Evolutionary conservation across 768 basidiomycete genomes (phyloP).

Genomic region (Cystoderma amianthinum): DNA sequence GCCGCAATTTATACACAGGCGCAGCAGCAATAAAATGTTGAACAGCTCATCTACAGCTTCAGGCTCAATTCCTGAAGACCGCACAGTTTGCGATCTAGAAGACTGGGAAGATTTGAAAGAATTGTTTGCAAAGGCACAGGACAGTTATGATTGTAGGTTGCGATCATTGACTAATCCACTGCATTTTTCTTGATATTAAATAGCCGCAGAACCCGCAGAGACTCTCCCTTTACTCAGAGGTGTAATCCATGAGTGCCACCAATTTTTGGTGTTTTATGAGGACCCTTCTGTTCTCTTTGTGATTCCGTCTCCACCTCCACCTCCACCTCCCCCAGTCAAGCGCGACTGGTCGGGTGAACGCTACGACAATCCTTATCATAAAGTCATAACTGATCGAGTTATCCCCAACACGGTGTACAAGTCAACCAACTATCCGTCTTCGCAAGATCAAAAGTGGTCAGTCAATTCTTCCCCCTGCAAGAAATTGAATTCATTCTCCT

Average conservation of each 20-base stretch:
- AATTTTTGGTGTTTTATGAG: constrained; percentile 45
- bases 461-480: constrained; percentile 2
- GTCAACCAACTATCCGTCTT: constrained; percentile 5
- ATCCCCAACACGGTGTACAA: constrained; percentile 1
- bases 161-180: background rate
- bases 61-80: constrained; percentile 10
- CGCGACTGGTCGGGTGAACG: constrained; percentile 10
- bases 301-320: background rate
- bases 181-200: background rate
- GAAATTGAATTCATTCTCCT: background rate
- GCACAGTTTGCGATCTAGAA: constrained; percentile 25
- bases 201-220: constrained; percentile 39
- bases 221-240: constrained; percentile 51
- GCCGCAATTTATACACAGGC: background rate
- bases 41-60: constrained; percentile 28
- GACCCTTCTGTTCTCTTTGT: constrained; percentile 51
- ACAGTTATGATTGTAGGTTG: constrained; percentile 51
- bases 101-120: constrained; percentile 69
- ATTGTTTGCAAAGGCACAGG: constrained; percentile 47
- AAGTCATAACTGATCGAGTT: background rate
- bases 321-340: background rate
- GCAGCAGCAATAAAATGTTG: constrained; percentile 29
- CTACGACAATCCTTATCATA: background rate
- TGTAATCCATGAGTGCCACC: constrained; percentile 62
- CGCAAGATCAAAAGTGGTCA: constrained; percentile 9